Percentiles rank a stretch among this genome's conserved stretches.
These are phyloP conservation scores for Narthecium ossifragum DNA, from an alignment of 106 monocot genomes.

Conservation along the genomic window DNA sequence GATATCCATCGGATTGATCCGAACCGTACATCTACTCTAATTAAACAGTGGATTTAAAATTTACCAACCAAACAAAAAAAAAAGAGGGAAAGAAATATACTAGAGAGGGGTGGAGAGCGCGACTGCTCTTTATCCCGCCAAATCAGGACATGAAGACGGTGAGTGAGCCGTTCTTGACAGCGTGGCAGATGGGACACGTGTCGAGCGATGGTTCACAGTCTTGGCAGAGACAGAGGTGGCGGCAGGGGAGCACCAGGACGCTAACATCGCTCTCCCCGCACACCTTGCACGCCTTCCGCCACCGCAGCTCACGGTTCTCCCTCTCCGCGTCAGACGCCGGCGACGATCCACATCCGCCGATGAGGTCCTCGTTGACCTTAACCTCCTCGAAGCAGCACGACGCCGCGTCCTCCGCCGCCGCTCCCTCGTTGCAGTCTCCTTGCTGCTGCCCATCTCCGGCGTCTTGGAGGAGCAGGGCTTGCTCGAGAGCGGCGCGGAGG, in stretches of 20 bases:
- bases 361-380: too few species aligned
- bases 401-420: constrained; percentile 31
- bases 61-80: neutral
- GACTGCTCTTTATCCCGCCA: neutral
- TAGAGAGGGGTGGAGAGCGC: neutral
- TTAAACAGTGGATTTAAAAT: too few species aligned
- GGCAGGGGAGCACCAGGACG: constrained; percentile 61
- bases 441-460: neutral
- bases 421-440: constrained; percentile 38
- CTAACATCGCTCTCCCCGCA: constrained; percentile 40
- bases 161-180: constrained; percentile 43
- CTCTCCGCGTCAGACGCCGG: neutral
- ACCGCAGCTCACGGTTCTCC: neutral
- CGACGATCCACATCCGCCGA: too few species aligned
- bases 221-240: constrained; percentile 59
- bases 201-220: constrained; percentile 30
- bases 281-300: constrained; percentile 28
- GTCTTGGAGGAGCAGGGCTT: constrained; percentile 34
- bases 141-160: constrained; percentile 32
- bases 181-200: constrained; percentile 53
- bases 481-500: constrained; percentile 47
- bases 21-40: too few species aligned
- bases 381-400: constrained; percentile 40
- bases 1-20: too few species aligned
- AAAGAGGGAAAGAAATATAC: neutral